Evolutionary conservation across 495 filamentous ascomycete genomes (phyloP).

Genomic region (Viridothelium virens): DNA sequence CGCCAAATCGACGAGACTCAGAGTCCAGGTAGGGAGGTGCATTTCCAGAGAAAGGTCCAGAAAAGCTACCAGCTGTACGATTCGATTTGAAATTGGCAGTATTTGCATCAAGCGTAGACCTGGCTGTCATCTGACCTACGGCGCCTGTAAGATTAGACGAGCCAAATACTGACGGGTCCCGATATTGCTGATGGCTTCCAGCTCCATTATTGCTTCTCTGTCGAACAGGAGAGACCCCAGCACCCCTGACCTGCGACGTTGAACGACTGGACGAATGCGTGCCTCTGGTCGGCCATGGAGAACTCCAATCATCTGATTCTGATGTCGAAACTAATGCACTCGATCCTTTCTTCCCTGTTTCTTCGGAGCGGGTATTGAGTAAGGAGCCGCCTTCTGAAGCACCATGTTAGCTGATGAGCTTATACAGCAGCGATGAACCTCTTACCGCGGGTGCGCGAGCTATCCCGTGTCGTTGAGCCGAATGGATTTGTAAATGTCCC

Average conservation of each 20-base stretch:
- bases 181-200: not conserved
- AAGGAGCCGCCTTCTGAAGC: not conserved
- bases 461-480: not conserved
- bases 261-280: constrained; percentile 4
- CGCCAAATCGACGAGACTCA: not conserved
- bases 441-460: constrained; percentile 1
- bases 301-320: constrained; percentile 1
- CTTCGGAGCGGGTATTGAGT: not conserved
- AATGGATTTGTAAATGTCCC: not conserved
- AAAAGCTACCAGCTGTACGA: not conserved
- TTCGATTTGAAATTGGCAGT: not conserved
- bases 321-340: constrained; percentile 1
- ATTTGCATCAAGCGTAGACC: not conserved
- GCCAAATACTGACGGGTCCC: not conserved
- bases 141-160: not conserved
- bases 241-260: not conserved
- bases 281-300: not conserved
- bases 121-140: not conserved
- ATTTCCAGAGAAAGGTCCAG: not conserved
- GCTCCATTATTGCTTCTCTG: not conserved
- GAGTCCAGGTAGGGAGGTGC: not conserved
- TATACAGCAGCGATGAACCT: not conserved
- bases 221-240: not conserved
- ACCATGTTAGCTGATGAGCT: not conserved
- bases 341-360: not conserved